Evolutionary conservation across 164 flowering plant genomes (phyloP), one percentile per base, ranked within the genome.

Genomic region (Magnolia officinalis): DNA sequence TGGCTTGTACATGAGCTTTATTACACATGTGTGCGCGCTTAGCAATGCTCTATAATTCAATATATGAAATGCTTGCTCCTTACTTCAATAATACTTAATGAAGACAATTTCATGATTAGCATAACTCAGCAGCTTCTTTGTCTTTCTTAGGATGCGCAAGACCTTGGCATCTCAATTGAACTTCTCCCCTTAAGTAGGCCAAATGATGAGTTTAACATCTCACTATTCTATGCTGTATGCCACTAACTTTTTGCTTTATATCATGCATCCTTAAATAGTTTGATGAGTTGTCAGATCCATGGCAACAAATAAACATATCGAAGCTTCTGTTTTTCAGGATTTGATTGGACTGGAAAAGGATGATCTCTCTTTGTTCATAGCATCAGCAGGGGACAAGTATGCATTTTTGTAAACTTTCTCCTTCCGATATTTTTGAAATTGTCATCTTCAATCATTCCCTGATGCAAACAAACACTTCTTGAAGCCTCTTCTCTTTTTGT

Each of bases 151-250:
- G 99, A 96, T 87, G 96, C 96, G 75, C 98, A 89, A 83, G 98
- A 92, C 75, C 93, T 96, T 77, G 96, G 97, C 77, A 94, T 96
- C 79, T 87, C 94, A 70, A 89, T 96, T 79, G 97, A 94, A 76
- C 90, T 96, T 81, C 89, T 96, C 64, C 99, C 98, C 21, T 78
- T 94, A 80, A 85, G 89, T 81, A 78, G 81, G 77, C 86, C 89
- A 70, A 87, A 86, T 69, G 89, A 85, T 72, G 89, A 88, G 76
- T 96, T 96, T 78, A 82, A 90, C 71, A 76, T 88, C 50, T 87
- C 97, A 31, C 71, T 72, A 49, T 91, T 96, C 75, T 96, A 91
- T 87, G 88, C 91, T 69, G 97, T 95, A 89, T 76, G 93, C 69
- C 61, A 50, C 50, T 81, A 19, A 29, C 58, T 63, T 69, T 45